These are phyloP conservation scores for Cucurbita ficifolia DNA, from an alignment of 306 rosid genomes.

Conservation along the genomic window DNA sequence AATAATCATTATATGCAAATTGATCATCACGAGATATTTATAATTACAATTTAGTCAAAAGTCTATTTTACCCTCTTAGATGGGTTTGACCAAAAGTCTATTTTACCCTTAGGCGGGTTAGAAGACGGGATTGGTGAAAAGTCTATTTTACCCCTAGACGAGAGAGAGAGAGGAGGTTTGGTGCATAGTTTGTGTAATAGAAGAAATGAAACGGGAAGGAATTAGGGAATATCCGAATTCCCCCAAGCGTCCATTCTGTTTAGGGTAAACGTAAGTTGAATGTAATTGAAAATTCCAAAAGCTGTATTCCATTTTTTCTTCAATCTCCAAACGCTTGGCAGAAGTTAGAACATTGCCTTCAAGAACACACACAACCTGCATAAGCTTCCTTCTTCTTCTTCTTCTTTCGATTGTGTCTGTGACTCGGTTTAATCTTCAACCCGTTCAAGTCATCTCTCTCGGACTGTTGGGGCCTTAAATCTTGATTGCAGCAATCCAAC, in stretches of 20 bases:
- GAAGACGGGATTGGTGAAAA: too few species aligned
- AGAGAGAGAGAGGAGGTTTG: neutral
- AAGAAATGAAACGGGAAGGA: neutral
- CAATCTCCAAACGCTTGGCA: neutral
- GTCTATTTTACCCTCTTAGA: too few species aligned
- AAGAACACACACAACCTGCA: neutral
- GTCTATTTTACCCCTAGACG: too few species aligned
- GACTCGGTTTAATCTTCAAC: neutral
- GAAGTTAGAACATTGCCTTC: neutral
- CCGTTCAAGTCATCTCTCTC: neutral
- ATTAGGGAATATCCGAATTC: conserved; percentile 1
- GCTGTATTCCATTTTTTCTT: neutral
- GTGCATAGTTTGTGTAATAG: neutral
- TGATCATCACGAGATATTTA: too few species aligned
- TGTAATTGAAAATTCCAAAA: neutral
- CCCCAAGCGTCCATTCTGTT: neutral
- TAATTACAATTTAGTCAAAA: too few species aligned
- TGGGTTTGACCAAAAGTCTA: too few species aligned
- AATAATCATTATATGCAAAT: too few species aligned
- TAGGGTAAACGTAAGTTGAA: neutral
- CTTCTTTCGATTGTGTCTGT: neutral
- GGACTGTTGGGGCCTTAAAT: too few species aligned
- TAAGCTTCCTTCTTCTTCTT: neutral
- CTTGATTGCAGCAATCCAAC: neutral
- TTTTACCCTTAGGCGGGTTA: too few species aligned